Evolutionary conservation across 345 rosid species (phyloP), one percentile per base, ranked within the genome.

Genomic region (Erysimum cheiranthoides): DNA sequence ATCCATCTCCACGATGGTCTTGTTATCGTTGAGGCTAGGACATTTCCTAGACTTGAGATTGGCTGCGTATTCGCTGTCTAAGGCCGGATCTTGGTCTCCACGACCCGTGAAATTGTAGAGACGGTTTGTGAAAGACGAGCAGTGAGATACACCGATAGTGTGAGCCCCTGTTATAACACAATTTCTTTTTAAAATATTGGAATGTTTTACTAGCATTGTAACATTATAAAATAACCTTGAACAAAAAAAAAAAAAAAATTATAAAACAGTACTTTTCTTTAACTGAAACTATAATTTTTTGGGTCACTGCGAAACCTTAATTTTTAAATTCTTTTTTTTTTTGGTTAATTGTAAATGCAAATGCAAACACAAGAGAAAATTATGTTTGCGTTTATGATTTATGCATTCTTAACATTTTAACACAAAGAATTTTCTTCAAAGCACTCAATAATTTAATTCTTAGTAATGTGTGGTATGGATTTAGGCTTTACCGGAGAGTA

Each of bases 1-100:
- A 66, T 93, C 90, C 92, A 93, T 90, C 66, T 90, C 96, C 1
- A 88, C 85, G 8, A 76, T 83, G n/a, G 94, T 93, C 12, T 79
- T 84, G 73, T 79, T 86, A 47, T 94, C 95, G 45, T 67, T 88
- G 5, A 70, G 84, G 56, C 60, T 85, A 67, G 70, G 86, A 77
- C 97, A 94, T 77, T 91, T 92, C 5, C 80, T 87, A 8, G 92
- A 82, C 82, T 87, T 91, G 52, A 91, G 89, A 67, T 82, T 87
- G 0, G 89, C 80, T 2, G 96, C 97, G 54, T 93, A 93, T 76
- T 78, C 82, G 16, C 88, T 83, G 81, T 91, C 93, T 2, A 90
- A 82, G 1, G 96, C 84, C 0, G 96, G 96, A 51, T 91, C 97
- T 27, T 84, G 84, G 21, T 75, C 87, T 8, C 96, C 92, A 2